A percentile compares a stretch with the other conserved stretches of the same genome.
Conservation (phyloP, 352 stramenopile species). For the Phytophthora boehmeriae region DNA sequence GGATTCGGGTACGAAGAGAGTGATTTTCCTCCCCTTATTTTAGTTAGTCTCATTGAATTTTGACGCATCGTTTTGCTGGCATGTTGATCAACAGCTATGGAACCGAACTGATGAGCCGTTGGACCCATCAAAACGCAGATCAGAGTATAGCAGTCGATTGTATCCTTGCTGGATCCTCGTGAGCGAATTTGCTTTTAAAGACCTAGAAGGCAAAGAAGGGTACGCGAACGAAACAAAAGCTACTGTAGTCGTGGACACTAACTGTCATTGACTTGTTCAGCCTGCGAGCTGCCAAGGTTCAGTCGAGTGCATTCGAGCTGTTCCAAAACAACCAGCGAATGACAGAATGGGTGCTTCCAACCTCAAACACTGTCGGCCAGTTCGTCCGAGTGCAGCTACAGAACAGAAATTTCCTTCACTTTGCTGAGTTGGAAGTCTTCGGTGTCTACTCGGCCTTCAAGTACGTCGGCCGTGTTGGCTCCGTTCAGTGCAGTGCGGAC, state of each 20-base stretch:
- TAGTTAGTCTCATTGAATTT: neutral
- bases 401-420: slow-evolving; percentile 88
- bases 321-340: slow-evolving; percentile 81
- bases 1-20: slow-evolving; percentile 54
- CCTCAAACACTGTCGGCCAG: slow-evolving; percentile 81
- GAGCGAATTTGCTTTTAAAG: slow-evolving; percentile 87
- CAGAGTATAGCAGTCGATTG: slow-evolving; percentile 83
- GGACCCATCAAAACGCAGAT: slow-evolving; percentile 70
- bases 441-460: slow-evolving; percentile 87
- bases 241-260: neutral
- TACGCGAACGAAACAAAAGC: slow-evolving; percentile 18
- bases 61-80: neutral
- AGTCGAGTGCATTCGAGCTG: slow-evolving; percentile 78
- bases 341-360: slow-evolving; percentile 90
- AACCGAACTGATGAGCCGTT: slow-evolving; percentile 90
- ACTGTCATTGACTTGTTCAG: slow-evolving; percentile 20
- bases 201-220: slow-evolving; percentile 79
- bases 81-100: slow-evolving; percentile 81
- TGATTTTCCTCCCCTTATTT: neutral
- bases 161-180: slow-evolving; percentile 95
- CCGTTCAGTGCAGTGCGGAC: slow-evolving; percentile 84
- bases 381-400: slow-evolving; percentile 90
- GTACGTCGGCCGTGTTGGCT: slow-evolving; percentile 82
- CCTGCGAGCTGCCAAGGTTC: slow-evolving; percentile 83
- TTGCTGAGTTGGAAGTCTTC: slow-evolving; percentile 93